phyloP scores from a whole-genome alignment of 2,329 filamentous ascomycete species.

The Fusarium sarcochroum region DNA sequence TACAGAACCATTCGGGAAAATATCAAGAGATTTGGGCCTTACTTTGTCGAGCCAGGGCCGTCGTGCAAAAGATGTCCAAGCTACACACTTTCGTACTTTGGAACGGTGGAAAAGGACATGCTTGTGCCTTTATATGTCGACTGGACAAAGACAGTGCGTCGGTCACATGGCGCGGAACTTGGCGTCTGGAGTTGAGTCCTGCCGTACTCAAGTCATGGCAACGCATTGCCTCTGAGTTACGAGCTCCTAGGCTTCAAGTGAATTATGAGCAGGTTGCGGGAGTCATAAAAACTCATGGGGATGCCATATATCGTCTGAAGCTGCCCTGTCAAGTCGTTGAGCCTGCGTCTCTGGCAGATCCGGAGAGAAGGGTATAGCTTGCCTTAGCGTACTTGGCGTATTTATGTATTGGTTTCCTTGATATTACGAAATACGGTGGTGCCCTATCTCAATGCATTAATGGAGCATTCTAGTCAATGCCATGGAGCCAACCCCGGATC shows the following conservation, averaged over 20 bases:
- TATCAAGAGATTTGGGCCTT: fast-evolving
- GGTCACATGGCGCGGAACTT: conserved; percentile 12
- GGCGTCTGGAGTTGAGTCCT: conserved; percentile 1
- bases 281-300: conserved; percentile 21
- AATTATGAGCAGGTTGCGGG: background rate
- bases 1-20: fast-evolving
- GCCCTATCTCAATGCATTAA: background rate
- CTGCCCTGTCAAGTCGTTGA: conserved; percentile 52
- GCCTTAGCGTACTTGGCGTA: too few relatives aligned
- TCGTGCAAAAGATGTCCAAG: conserved; percentile 1
- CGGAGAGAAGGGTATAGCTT: conserved; percentile 42
- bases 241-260: background rate
- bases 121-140: conserved; percentile 7
- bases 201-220: background rate
- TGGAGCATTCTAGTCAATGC: background rate
- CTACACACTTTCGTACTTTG: conserved; percentile 12
- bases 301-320: conserved; percentile 51
- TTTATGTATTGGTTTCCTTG: background rate
- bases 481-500: conserved; percentile 9
- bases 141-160: background rate
- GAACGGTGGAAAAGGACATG: background rate
- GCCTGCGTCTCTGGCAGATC: conserved; percentile 53
- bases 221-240: conserved; percentile 3
- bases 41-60: background rate
- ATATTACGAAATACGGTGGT: background rate